These are phyloP conservation scores for Lichtheimia ornata DNA, from an alignment of 371 early-diverging fungal species.

Conservation along the genomic window DNA sequence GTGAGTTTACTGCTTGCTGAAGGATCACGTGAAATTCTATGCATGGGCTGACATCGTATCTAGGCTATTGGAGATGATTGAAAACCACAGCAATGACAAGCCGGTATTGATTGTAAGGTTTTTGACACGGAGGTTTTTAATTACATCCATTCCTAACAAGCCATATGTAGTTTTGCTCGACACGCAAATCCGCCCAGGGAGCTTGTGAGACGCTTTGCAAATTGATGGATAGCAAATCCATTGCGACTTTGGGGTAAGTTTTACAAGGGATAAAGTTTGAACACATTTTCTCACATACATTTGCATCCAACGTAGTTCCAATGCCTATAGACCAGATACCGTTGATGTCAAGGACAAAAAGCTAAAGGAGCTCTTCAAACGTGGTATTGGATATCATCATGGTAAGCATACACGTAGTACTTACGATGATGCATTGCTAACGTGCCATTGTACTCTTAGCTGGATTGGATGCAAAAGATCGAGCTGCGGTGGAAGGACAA, in stretches of 20 bases:
- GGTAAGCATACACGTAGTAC: constrained; percentile 27
- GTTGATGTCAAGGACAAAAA: constrained; percentile 31
- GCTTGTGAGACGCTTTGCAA: constrained; percentile 59
- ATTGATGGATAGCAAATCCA: constrained; percentile 26
- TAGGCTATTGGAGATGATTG: constrained; percentile 65
- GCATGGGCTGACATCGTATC: no score
- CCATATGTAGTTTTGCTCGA: constrained; percentile 69
- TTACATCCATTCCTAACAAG: not conserved
- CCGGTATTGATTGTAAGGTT: constrained; percentile 66
- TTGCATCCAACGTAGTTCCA: no score
- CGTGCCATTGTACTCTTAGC: constrained; percentile 23
- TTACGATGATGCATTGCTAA: not conserved
- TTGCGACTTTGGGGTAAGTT: constrained; percentile 24
- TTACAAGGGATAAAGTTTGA: no score
- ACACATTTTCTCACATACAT: no score
- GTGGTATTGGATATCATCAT: constrained; percentile 79
- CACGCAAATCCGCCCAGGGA: constrained; percentile 67
- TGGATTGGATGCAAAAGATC: constrained; percentile 67
- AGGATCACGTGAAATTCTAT: no score
- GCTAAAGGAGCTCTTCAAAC: constrained; percentile 36
- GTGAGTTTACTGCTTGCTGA: constrained; percentile 28
- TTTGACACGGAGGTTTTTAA: not conserved
- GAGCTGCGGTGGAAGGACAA: constrained; percentile 64
- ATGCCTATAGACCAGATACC: not conserved
- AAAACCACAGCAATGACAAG: constrained; percentile 53